Percentiles rank a stretch among this genome's conserved stretches.
Conservation (phyloP, 2,329 filamentous ascomycete species). For the Hymenoscyphus salicellus region DNA sequence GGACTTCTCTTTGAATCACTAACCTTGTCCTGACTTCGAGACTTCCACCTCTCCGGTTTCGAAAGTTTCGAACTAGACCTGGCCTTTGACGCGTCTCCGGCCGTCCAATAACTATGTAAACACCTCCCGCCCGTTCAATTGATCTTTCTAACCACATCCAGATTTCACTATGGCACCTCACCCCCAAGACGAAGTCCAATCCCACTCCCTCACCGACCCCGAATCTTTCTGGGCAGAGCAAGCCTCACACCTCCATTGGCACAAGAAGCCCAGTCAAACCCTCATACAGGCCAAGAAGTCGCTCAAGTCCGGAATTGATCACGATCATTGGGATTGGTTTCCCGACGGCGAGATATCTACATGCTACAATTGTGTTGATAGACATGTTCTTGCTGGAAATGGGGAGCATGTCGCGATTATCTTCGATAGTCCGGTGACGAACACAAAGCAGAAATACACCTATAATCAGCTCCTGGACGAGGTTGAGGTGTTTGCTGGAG, state of each 20-base stretch:
- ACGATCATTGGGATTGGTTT: slow-evolving; percentile 88
- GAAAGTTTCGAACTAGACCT: background rate
- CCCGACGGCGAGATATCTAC: slow-evolving; percentile 84
- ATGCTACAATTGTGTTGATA: slow-evolving; percentile 86
- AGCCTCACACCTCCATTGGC: slow-evolving; percentile 75
- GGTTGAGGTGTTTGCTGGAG: slow-evolving; percentile 78
- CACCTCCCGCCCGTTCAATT: background rate
- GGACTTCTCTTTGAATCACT: background rate
- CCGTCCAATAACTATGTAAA: background rate
- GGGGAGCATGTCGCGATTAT: slow-evolving; percentile 73
- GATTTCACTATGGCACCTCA: slow-evolving; percentile 29
- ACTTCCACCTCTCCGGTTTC: background rate
- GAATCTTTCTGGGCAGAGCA: slow-evolving; percentile 73
- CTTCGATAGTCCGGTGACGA: slow-evolving; percentile 84
- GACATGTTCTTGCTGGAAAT: slow-evolving; percentile 78
- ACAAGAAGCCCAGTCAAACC: slow-evolving; percentile 65
- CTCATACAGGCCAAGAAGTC: slow-evolving; percentile 61
- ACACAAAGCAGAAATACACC: slow-evolving; percentile 66
- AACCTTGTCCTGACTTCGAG: background rate
- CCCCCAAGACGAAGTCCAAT: slow-evolving; percentile 36
- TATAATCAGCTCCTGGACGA: slow-evolving; percentile 75
- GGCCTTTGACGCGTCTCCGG: background rate
- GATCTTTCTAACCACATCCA: background rate
- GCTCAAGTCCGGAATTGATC: slow-evolving; percentile 57
- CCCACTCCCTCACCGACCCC: slow-evolving; percentile 62